A percentile compares a stretch with the other conserved stretches of the same genome.
phyloP scores from a whole-genome alignment of 164 flowering plant genomes.

The Buxus sempervirens region DNA sequence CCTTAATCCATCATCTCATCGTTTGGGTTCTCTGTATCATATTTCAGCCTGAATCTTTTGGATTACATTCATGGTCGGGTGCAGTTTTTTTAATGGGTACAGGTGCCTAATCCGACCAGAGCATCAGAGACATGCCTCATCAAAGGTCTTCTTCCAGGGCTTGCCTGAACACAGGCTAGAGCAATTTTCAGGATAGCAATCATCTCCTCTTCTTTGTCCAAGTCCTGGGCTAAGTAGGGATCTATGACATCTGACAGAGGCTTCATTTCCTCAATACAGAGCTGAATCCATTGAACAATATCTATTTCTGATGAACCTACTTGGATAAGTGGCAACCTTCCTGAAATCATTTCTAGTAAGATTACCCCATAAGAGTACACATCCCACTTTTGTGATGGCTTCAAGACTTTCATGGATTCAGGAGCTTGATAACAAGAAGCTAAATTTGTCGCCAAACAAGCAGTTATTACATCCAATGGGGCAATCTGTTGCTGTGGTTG shows the following conservation, averaged over 20 bases:
- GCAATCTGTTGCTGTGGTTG: constrained; percentile 35
- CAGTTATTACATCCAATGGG: constrained; percentile 29
- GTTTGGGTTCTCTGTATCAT: too few species aligned
- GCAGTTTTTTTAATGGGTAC: background rate
- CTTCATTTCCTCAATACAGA: constrained; percentile 67
- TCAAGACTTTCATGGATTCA: constrained; percentile 54
- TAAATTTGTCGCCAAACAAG: constrained; percentile 17
- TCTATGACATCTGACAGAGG: constrained; percentile 58
- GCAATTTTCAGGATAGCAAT: constrained; percentile 58
- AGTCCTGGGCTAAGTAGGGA: constrained; percentile 43
- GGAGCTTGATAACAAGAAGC: constrained; percentile 60
- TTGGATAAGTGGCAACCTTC: constrained; percentile 44
- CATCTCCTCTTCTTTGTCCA: constrained; percentile 54
- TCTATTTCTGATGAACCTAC: constrained; percentile 55
- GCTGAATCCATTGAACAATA: constrained; percentile 60
- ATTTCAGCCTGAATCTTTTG: background rate
- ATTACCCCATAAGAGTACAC: constrained; percentile 67
- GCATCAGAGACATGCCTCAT: constrained; percentile 55
- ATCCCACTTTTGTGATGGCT: constrained; percentile 79
- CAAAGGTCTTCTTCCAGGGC: constrained; percentile 60
- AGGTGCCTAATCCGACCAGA: constrained; percentile 32
- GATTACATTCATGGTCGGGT: background rate
- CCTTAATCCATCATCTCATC: background rate
- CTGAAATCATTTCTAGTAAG: constrained; percentile 61
- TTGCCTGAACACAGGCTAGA: constrained; percentile 51